These are phyloP conservation scores for Hypoxylon sp. DNA, from an alignment of 2,329 filamentous ascomycete genomes.

Conservation along the genomic window DNA sequence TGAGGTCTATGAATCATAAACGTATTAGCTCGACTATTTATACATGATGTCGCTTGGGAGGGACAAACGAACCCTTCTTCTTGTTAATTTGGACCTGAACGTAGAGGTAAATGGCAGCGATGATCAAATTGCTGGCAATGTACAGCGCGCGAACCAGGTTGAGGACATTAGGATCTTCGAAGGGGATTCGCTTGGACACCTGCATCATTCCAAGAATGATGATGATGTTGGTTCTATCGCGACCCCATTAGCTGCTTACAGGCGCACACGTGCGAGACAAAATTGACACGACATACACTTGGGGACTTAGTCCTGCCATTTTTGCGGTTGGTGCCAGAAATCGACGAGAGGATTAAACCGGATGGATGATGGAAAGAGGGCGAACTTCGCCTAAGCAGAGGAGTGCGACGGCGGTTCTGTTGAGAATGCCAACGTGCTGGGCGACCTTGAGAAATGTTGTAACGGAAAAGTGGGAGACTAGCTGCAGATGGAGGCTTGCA, in stretches of 20 bases:
- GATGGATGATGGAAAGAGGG: slow-evolving; percentile 3
- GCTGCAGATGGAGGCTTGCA: slow-evolving; percentile 1
- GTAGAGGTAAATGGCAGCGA: slow-evolving; percentile 86
- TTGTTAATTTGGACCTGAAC: slow-evolving; percentile 88
- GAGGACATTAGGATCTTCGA: slow-evolving; percentile 80
- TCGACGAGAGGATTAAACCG: not conserved
- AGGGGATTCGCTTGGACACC: slow-evolving; percentile 93
- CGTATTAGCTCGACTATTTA: slow-evolving; percentile 6
- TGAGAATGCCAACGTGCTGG: slow-evolving; percentile 1
- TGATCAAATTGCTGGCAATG: slow-evolving; percentile 79
- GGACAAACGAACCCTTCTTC: slow-evolving; percentile 84
- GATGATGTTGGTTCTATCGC: slow-evolving; percentile 84
- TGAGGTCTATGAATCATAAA: slow-evolving; percentile 77
- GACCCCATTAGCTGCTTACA: slow-evolving; percentile 44
- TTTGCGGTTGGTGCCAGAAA: slow-evolving; percentile 52
- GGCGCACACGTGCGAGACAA: slow-evolving; percentile 19
- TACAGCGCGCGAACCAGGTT: slow-evolving; percentile 68
- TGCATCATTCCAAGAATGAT: slow-evolving; percentile 99
- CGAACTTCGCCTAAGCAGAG: slow-evolving; percentile 14
- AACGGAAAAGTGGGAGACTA: slow-evolving; percentile 15
- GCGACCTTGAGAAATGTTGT: not conserved
- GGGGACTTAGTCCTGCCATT: slow-evolving; percentile 73
- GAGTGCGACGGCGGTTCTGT: slow-evolving; percentile 1
- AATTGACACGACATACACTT: slow-evolving; percentile 65
- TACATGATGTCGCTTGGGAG: not conserved